phyloP scores from a whole-genome alignment of 495 filamentous ascomycete genomes.

The Penicillium salamii region DNA sequence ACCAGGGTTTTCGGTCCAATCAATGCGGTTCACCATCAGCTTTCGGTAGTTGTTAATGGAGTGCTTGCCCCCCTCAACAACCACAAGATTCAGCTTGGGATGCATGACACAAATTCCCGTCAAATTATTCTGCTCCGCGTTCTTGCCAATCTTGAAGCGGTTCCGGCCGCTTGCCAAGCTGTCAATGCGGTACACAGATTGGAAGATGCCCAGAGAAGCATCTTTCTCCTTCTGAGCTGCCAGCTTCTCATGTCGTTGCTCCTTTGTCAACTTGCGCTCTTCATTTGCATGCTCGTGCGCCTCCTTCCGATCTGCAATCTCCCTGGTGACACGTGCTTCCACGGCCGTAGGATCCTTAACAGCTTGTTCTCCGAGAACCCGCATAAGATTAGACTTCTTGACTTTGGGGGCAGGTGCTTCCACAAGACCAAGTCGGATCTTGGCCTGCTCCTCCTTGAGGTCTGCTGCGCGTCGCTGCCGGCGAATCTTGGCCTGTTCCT shows the following conservation, averaged over 20 bases:
- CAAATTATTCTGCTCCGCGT: slow-evolving; percentile 81
- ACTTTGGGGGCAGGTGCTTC: slow-evolving; percentile 90
- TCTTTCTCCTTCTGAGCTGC: slow-evolving; percentile 82
- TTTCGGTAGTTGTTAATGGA: slow-evolving; percentile 80
- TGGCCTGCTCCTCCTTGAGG: slow-evolving; percentile 92
- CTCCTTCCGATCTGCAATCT: slow-evolving; percentile 80
- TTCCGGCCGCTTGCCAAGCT: slow-evolving; percentile 86
- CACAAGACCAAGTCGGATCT: slow-evolving; percentile 85
- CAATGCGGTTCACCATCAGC: slow-evolving; percentile 86
- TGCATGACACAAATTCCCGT: slow-evolving; percentile 87
- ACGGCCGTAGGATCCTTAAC: slow-evolving; percentile 98
- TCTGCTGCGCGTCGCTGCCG: slow-evolving; percentile 88
- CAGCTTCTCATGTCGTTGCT: slow-evolving; percentile 83
- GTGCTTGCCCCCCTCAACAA: slow-evolving; percentile 87
- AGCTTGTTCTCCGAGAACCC: slow-evolving; percentile 93
- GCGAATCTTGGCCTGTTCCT: slow-evolving; percentile 87
- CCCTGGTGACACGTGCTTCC: slow-evolving; percentile 85
- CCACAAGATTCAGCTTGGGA: slow-evolving; percentile 80
- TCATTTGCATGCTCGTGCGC: slow-evolving; percentile 78
- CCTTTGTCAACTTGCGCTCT: slow-evolving; percentile 86
- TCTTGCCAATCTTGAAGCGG: slow-evolving; percentile 87
- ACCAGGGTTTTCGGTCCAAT: slow-evolving; percentile 86
- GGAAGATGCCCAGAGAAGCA: slow-evolving; percentile 74
- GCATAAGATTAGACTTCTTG: slow-evolving; percentile 94
- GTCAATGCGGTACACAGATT: slow-evolving; percentile 85